Base-by-base conservation (phyloP, 768 basidiomycete species). In the Kwoniella mangroviensis region DNA sequence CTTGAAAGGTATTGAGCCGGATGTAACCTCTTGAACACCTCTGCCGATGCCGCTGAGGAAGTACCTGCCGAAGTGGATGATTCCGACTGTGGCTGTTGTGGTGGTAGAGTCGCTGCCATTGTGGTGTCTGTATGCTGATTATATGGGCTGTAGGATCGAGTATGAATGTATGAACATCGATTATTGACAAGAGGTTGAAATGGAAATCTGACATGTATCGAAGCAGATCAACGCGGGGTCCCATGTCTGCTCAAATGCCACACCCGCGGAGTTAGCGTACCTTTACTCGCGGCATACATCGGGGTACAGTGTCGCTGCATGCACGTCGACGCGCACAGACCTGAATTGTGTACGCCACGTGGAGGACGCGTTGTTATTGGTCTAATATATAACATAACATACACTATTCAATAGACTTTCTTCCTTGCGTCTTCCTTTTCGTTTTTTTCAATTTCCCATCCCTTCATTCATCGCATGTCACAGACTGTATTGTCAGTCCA, bases 1-100 rank as follows among this genome's bases (percentile, higher is more conserved):
- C 91, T 87, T 74, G 93, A 90, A 56, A 98, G 88, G 81, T 98
- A 98, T 4, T 89, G 87, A 41, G 88, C 88, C 1, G 97, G 96
- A 76, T 98, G 94, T 0, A 99, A 87, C 15, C 93, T 90, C 76
- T 93, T 91, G 84, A 95, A 95, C 41, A 90, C 88, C 69, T 73
- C 69, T 13, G 81, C 75, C 53, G 74, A 66, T 1, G 73, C 60
- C 22, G 70, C 62, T 21, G 71, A 52, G 15, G 80, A 53, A 21
- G 71, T 15, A 40, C 69, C 49, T 13, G 73, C 62, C 51, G 75
- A 49, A 11, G 76, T 22, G 13, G 68, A 41, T 22, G 65, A 57
- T 9, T 63, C 63, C 26, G 49, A 42, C 21, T 65, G 26, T 63
- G 65, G 17, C 19, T 59, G 53, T 17, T 52, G 45, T 19, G 41